Percentiles rank a stretch among this genome's conserved stretches.
Evolutionary conservation across 768 basidiomycete species (phyloP).

Genomic region (Neoboletus subvelutipes): DNA sequence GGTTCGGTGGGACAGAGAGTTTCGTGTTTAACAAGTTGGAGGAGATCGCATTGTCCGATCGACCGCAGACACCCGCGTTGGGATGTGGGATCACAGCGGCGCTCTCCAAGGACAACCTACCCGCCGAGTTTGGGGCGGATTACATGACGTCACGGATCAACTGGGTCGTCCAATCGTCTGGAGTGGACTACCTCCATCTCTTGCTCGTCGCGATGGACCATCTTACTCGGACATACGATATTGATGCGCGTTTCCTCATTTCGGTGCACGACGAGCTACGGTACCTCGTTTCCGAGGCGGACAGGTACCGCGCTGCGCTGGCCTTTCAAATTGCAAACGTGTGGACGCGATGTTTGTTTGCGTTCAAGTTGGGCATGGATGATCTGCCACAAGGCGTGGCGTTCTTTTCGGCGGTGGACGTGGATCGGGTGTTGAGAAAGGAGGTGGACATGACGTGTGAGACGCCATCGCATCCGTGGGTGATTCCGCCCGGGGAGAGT

Average conservation of each 20-base stretch:
- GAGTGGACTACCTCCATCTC: slow-evolving; percentile 96
- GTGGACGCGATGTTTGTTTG: slow-evolving; percentile 92
- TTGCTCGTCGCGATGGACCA: slow-evolving; percentile 95
- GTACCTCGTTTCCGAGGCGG: slow-evolving; percentile 86
- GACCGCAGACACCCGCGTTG: slow-evolving; percentile 88
- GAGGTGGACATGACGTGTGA: slow-evolving; percentile 96
- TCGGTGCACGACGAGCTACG: slow-evolving; percentile 98
- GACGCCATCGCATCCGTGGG: slow-evolving; percentile 84
- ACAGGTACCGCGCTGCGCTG: slow-evolving; percentile 86
- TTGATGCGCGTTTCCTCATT: slow-evolving; percentile 89
- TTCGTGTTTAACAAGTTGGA: slow-evolving; percentile 98
- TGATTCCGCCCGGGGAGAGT: slow-evolving; percentile 87
- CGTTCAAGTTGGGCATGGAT: slow-evolving; percentile 92
- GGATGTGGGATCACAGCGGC: slow-evolving; percentile 94
- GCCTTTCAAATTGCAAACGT: slow-evolving; percentile 94
- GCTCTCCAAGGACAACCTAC: slow-evolving; percentile 86
- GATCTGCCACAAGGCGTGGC: slow-evolving; percentile 94
- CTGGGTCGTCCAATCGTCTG: slow-evolving; percentile 99
- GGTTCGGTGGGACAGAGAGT: slow-evolving; percentile 96
- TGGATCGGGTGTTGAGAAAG: slow-evolving; percentile 88
- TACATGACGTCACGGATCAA: slow-evolving; percentile 98
- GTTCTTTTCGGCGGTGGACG: slow-evolving; percentile 95
- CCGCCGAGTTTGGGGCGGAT: slow-evolving; percentile 75
- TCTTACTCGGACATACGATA: slow-evolving; percentile 75
- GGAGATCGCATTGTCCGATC: slow-evolving; percentile 84